Evolutionary conservation across 2,329 filamentous ascomycete species (phyloP).

Genomic region (Exophiala calicioides): DNA sequence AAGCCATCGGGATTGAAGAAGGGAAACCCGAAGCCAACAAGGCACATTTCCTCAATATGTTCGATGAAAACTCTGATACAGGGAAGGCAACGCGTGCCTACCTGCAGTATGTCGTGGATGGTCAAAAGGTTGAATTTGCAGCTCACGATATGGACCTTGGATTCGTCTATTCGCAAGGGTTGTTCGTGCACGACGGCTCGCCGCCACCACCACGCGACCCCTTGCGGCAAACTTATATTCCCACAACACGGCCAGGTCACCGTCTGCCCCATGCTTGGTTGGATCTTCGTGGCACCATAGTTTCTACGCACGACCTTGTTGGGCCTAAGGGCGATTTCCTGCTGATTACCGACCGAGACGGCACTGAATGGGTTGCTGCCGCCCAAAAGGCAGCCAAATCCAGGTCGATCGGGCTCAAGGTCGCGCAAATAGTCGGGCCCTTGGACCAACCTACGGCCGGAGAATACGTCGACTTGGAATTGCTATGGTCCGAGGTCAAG

Average conservation of each 20-base stretch:
- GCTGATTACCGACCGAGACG: slow-evolving; percentile 6
- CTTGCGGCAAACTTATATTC: slow-evolving; percentile 1
- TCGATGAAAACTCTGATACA: slow-evolving; percentile 4
- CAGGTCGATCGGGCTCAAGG: too few species aligned
- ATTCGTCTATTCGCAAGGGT: slow-evolving; percentile 5
- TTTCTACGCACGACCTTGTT: slow-evolving; percentile 5
- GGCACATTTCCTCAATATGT: neutral
- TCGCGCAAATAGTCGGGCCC: too few species aligned
- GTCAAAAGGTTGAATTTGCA: slow-evolving; percentile 1
- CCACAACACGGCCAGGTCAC: neutral
- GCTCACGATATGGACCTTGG: slow-evolving; percentile 5
- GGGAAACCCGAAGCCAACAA: neutral
- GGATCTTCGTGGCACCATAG: neutral
- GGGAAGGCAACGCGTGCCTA: neutral
- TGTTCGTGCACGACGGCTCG: neutral
- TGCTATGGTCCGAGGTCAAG: neutral
- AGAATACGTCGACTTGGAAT: too few species aligned
- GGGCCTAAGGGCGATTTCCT: neutral
- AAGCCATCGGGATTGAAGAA: neutral
- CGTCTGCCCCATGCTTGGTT: slow-evolving; percentile 6
- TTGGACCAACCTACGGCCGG: too few species aligned
- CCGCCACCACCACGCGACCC: neutral
- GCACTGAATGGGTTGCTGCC: slow-evolving; percentile 1
- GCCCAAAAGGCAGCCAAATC: too few species aligned
- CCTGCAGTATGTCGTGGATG: neutral